Evolutionary conservation across 306 rosid species (phyloP), one percentile per base, ranked within the genome.

Genomic region (Begonia peltatifolia): DNA sequence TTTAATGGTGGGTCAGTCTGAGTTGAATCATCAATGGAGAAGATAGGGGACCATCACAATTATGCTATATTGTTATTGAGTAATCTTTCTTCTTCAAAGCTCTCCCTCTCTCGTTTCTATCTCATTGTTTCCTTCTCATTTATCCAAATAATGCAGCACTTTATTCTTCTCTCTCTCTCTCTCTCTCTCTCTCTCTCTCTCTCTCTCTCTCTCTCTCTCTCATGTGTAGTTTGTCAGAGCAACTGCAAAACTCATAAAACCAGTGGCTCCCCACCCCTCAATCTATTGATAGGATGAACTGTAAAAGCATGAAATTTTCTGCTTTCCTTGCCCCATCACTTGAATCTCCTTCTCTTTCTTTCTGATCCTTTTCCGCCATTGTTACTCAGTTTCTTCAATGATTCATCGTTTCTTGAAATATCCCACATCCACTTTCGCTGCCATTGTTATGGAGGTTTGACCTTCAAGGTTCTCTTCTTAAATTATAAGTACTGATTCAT

Each of bases 1-100:
- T 47, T 53, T 54, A 6, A 30, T 58, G 74, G 66, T 68, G 73
- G 87, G 76, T 55, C 87, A 79, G 80, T 85, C 70, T 79, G 90
- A 85, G 38, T 82, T 68, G 82, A 63, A 63, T 54, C 56, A 63
- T 51, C 55, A 67, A 49, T 65, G 56, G 60, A 55, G 61, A 18
- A 46, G 63, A 83, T 84, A 72, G 43, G 84, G 76, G 57, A 2
- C 14, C 38, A 42, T 50, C 41, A 17, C 55, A 70, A 59, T 66
- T 63, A 71, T 65, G 74, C 75, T 66, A 59, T 54, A 64, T 59
- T 62, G 56, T 71, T 65, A 59, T 53, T 71, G 60, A 54, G 70
- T 20, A 61, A 43, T 54, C 73, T 67, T 61, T 30, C 38, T 30
- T 30, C 38, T 30, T 30, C 38, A 30, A 5, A 30, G 0, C 38